Base-by-base conservation (phyloP, 2,329 filamentous ascomycete genomes). In the Gnomoniopsis smithogilvyi region DNA sequence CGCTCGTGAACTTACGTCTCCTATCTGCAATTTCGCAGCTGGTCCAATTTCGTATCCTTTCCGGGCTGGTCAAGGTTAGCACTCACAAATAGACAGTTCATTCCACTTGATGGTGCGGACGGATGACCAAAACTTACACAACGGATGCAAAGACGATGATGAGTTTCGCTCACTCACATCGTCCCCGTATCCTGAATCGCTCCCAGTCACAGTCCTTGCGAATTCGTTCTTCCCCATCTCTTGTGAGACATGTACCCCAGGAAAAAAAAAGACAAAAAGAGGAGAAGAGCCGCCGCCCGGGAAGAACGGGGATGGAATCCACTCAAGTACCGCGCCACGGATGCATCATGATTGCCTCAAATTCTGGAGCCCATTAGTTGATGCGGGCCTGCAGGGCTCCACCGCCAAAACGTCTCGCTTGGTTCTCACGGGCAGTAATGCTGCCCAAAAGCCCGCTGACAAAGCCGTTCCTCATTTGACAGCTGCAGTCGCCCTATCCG, bases 31-130 rank as follows among this genome's bases (percentile, higher is more conserved):
- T 57, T 67, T 69, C 8, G 69, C 68, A 34, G 70, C 70, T 46
- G 70, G 64, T 21, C 70, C 70, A 45, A 73, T 69, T 30, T 72
- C 69, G 62, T 73, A 73, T 59, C 71, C 71, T 54, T 73, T 73
- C 36, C 67, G 65, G 58, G 68, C 71, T 73, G 55, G 45, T 48
- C 26, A 51, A 58, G 45, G 55, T 61, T 61, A 60, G 58, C 30
- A 30, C 15, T 15, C 48, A 46, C 52, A n/a, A n/a, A n/a, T n/a
- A n/a, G n/a, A n/a, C n/a, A n/a, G n/a, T n/a, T n/a, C n/a, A n/a
- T n/a, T 62, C 14, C 33, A 26, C 38, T 46, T 26, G 46, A 46
- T 48, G 41, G 30, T 36, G n/a, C n/a, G n/a, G n/a, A n/a, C n/a
- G n/a, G n/a, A n/a, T n/a, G n/a, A n/a, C n/a, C n/a, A 15, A 45